phyloP scores from a whole-genome alignment of 257 asterid genomes.

The Salvia splendens region DNA sequence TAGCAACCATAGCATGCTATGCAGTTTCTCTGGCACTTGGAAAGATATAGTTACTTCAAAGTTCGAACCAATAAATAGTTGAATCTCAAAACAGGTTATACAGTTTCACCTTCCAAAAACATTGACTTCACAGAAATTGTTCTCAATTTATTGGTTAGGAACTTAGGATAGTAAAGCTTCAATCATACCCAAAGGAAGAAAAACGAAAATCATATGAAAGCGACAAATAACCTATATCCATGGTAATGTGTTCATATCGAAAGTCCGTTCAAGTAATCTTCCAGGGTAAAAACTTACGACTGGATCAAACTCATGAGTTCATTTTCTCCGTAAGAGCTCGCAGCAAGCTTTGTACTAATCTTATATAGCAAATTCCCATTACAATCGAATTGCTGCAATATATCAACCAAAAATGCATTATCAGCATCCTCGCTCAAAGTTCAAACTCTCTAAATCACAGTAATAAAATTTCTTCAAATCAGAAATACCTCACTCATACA shows the following conservation, averaged over 20 bases:
- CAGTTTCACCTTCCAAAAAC: too few species aligned
- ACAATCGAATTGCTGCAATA: conserved; percentile 84
- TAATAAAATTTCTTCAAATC: background rate
- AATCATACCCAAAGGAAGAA: background rate
- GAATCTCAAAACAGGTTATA: too few species aligned
- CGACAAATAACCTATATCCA: conserved; percentile 1
- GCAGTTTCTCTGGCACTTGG: background rate
- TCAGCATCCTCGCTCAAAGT: background rate
- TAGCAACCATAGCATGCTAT: background rate
- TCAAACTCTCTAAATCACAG: conserved; percentile 11
- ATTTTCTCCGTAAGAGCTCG: conserved; percentile 85
- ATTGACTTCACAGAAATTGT: background rate
- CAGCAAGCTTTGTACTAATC: conserved; percentile 77
- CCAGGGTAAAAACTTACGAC: conserved; percentile 52
- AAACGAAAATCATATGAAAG: background rate
- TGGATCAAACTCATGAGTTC: conserved; percentile 93
- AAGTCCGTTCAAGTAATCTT: conserved; percentile 9
- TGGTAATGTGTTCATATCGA: background rate
- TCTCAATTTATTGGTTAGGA: background rate
- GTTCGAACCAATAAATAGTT: too few species aligned
- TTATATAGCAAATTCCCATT: conserved; percentile 72
- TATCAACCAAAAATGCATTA: conserved; percentile 2
- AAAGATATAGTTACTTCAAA: too few species aligned
- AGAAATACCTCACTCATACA: background rate
- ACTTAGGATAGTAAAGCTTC: background rate